Percentiles rank a stretch among this genome's conserved stretches.
Conservation (phyloP, 2,329 filamentous ascomycete species). For the Atkinsonella texensis region DNA sequence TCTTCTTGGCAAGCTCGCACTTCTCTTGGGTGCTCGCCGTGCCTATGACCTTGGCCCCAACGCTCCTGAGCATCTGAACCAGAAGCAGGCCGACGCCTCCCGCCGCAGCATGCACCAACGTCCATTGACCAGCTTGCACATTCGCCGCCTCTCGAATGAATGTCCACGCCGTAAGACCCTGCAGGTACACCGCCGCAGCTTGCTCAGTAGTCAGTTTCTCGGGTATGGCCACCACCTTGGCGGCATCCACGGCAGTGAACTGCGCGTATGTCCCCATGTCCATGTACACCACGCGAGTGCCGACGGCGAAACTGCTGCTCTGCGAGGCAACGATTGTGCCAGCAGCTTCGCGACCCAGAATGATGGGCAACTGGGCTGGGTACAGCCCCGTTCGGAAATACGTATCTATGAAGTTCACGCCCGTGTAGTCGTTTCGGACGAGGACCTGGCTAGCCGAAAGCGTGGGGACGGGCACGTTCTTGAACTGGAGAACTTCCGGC, state of each 20-base stretch:
- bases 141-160: conserved; percentile 66
- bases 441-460: conserved; percentile 61
- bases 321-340: conserved; percentile 57
- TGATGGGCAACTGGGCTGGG: conserved; percentile 56
- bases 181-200: conserved; percentile 60
- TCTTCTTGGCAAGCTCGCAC: conserved; percentile 51
- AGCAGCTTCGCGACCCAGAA: conserved; percentile 67
- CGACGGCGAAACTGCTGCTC: conserved; percentile 45
- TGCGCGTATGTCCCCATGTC: conserved; percentile 39
- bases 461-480: conserved; percentile 55
- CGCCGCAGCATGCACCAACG: conserved; percentile 75
- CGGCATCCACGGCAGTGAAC: conserved; percentile 40
- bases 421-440: conserved; percentile 67
- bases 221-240: conserved; percentile 51
- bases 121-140: conserved; percentile 67
- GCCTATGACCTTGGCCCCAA: conserved; percentile 69
- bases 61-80: conserved; percentile 57
- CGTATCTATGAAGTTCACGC: conserved; percentile 83
- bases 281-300: conserved; percentile 64
- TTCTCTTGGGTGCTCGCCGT: conserved; percentile 68
- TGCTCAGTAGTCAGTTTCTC: conserved; percentile 45
- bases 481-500: conserved; percentile 59
- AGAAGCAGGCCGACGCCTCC: conserved; percentile 70
- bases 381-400: conserved; percentile 87
- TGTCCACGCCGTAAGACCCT: conserved; percentile 73